These are phyloP conservation scores for Aspergillus vadensis DNA, from an alignment of 2,329 filamentous ascomycete species.

Conservation along the genomic window DNA sequence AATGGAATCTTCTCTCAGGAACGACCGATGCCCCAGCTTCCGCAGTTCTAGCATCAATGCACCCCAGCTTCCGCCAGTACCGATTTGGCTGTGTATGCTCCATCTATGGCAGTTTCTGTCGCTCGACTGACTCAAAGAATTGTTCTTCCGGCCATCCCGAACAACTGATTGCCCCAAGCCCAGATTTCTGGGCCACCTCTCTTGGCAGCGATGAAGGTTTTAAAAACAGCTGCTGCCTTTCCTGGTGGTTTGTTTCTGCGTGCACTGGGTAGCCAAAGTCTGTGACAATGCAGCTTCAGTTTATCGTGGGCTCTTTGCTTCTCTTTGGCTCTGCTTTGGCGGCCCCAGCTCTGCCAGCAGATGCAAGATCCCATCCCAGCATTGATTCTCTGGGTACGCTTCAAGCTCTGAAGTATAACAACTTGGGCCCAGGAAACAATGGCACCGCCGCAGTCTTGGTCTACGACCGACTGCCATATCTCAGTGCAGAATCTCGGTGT, in stretches of 20 bases:
- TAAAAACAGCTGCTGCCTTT: background rate
- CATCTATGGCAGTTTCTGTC: background rate
- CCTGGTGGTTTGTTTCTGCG: too few relatives aligned
- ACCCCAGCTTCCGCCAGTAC: background rate
- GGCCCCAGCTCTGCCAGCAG: conserved; percentile 15
- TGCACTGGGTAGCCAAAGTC: background rate
- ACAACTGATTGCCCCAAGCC: background rate
- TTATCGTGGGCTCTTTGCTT: conserved; percentile 15
- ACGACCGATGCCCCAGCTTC: background rate
- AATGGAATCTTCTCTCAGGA: background rate
- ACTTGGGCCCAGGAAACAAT: conserved; percentile 27
- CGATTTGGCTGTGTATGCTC: background rate
- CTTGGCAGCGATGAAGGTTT: background rate
- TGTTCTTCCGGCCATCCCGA: conserved; percentile 3
- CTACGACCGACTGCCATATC: conserved; percentile 15
- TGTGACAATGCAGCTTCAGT: conserved; percentile 15
- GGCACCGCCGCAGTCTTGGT: conserved; percentile 27
- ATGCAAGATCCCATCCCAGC: conserved; percentile 3
- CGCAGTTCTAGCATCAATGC: background rate
- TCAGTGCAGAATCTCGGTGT: conserved; percentile 20
- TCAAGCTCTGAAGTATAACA: conserved; percentile 29
- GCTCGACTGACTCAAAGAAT: background rate
- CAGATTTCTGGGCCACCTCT: background rate
- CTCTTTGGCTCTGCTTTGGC: conserved; percentile 16
- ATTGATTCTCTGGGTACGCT: conserved; percentile 22